These are phyloP conservation scores for Sarocladium oryzae DNA, from an alignment of 2,329 filamentous ascomycete species.

Conservation along the genomic window DNA sequence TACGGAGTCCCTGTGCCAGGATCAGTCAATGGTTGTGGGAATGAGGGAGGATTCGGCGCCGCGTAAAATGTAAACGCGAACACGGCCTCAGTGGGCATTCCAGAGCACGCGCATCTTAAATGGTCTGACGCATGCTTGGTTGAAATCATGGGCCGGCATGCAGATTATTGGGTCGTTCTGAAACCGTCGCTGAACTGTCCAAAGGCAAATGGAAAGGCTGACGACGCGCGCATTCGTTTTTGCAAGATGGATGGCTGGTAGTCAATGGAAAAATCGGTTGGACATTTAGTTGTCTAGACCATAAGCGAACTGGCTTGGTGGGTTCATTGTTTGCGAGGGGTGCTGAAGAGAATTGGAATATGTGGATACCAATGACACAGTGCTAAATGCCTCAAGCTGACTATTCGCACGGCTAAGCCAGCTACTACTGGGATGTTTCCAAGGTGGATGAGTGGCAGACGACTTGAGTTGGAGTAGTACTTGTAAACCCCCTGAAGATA, in stretches of 20 bases:
- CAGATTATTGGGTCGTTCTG: not conserved
- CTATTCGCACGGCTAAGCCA: not conserved
- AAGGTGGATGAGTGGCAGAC: too few relatives aligned
- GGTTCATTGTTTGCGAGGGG: not conserved
- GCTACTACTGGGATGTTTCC: not conserved
- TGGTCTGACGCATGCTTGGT: not conserved
- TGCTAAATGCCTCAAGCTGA: not conserved
- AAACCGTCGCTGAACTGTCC: not conserved
- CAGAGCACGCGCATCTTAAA: not conserved
- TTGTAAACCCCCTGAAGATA: not conserved
- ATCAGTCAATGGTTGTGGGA: not conserved
- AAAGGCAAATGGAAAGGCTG: not conserved
- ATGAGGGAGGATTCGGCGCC: not conserved
- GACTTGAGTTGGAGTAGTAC: not conserved
- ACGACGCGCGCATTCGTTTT: not conserved
- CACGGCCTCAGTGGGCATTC: not conserved
- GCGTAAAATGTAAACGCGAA: constrained; percentile 1
- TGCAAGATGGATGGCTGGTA: not conserved
- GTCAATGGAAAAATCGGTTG: not conserved
- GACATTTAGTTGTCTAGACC: not conserved
- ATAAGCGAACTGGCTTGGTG: not conserved
- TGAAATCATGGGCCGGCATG: not conserved
- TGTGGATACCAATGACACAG: not conserved
- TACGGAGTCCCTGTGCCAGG: not conserved
- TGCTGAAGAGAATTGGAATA: not conserved